phyloP scores from a whole-genome alignment of 2,329 filamentous ascomycete species.

The Fusarium solani-melongenae region DNA sequence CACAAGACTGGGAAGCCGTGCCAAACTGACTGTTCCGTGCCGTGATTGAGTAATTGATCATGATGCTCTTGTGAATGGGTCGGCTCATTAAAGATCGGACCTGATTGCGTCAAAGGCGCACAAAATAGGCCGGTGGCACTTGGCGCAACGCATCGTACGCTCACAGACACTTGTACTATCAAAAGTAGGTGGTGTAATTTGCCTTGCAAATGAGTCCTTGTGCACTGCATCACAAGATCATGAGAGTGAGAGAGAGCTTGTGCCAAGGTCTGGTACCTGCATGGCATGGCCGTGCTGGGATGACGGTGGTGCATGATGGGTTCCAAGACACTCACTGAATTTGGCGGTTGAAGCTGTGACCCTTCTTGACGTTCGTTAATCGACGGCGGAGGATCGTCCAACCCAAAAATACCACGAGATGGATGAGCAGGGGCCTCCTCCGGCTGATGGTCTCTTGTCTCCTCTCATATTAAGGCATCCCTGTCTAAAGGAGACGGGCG shows the following conservation, averaged over 20 bases:
- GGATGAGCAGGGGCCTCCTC: slow-evolving; percentile 11
- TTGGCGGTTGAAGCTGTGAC: slow-evolving; percentile 25
- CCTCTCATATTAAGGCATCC: slow-evolving; percentile 1
- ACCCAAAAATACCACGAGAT: slow-evolving; percentile 19
- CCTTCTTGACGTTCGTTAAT: slow-evolving; percentile 36
- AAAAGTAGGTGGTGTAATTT: slow-evolving; percentile 13
- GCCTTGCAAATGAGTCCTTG: slow-evolving; percentile 29
- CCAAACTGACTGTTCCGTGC: neutral
- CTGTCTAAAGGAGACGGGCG: neutral
- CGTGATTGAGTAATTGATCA: neutral
- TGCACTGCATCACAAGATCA: slow-evolving; percentile 21
- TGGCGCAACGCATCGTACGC: slow-evolving; percentile 9
- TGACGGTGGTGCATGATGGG: neutral
- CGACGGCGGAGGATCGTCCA: slow-evolving; percentile 38
- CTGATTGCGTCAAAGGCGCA: slow-evolving; percentile 13
- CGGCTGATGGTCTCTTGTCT: neutral
- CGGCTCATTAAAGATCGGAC: slow-evolving; percentile 12
- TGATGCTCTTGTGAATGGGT: neutral
- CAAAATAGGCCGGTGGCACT: slow-evolving; percentile 13
- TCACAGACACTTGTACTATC: slow-evolving; percentile 14
- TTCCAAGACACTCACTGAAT: neutral
- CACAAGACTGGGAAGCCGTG: slow-evolving; percentile 2
- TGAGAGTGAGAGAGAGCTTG: slow-evolving; percentile 9
- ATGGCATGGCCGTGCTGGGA: slow-evolving; percentile 4
- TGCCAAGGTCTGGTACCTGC: slow-evolving; percentile 8